Conservation (phyloP, 2,329 filamentous ascomycete genomes). For the Aschersonia sp. region DNA sequence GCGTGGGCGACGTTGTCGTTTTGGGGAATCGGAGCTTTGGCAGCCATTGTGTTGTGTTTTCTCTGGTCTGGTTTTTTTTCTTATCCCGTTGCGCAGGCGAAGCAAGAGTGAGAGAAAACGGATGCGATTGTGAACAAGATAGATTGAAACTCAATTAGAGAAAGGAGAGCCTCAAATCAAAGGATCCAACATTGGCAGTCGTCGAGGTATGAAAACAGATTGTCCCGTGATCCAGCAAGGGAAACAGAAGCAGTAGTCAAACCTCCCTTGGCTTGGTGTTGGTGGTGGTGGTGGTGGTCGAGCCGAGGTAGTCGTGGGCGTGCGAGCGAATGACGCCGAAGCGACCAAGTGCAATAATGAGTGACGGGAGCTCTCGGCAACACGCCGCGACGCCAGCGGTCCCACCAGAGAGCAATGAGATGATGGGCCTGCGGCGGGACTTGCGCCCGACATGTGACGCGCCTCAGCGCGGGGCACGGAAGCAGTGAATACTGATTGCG, state of each 20-base stretch:
- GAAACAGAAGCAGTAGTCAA: neutral
- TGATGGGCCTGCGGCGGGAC: too few species aligned
- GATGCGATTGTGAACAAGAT: neutral
- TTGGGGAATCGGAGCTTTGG: slow-evolving; percentile 57
- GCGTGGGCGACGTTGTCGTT: slow-evolving; percentile 97
- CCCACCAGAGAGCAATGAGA: too few species aligned
- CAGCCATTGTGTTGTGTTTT: slow-evolving; percentile 13
- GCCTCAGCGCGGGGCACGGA: too few species aligned
- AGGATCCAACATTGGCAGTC: neutral
- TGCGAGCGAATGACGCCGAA: neutral
- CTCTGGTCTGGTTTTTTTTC: neutral
- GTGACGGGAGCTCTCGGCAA: too few species aligned
- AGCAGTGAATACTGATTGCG: too few species aligned
- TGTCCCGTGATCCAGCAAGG: neutral
- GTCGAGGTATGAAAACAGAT: neutral
- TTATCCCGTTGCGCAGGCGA: neutral
- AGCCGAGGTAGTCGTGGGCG: slow-evolving; percentile 2
- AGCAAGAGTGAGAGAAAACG: neutral
- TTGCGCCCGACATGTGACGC: too few species aligned
- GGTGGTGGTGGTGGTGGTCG: neutral
- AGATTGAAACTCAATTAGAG: neutral
- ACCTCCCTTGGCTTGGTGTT: too few species aligned
- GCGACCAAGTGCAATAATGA: neutral
- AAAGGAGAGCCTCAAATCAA: neutral
- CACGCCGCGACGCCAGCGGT: too few species aligned